Conservation (phyloP, 2,329 filamentous ascomycete species). For the Aspergillus felis region DNA sequence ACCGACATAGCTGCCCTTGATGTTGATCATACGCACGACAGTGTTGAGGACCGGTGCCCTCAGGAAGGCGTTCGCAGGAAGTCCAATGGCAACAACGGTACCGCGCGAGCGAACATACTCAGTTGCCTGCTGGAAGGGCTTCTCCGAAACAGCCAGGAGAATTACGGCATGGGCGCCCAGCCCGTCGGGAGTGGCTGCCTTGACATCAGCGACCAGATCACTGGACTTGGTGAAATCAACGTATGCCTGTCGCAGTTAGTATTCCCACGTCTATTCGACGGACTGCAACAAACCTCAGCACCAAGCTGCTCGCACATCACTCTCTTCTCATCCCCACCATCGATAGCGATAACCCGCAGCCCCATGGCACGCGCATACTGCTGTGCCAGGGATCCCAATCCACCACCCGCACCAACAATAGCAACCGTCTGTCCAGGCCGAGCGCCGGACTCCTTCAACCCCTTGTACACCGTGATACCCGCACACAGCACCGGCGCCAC, state of each 20-base stretch:
- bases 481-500: slow-evolving; percentile 21
- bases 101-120: slow-evolving; percentile 79
- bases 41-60: slow-evolving; percentile 83
- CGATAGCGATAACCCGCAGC: slow-evolving; percentile 73
- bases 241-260: slow-evolving; percentile 43
- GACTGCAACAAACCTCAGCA: slow-evolving; percentile 39
- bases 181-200: slow-evolving; percentile 72
- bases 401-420: slow-evolving; percentile 40
- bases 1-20: slow-evolving; percentile 89
- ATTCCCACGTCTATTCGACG: too few relatives aligned
- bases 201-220: slow-evolving; percentile 78
- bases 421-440: slow-evolving; percentile 25
- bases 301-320: slow-evolving; percentile 64
- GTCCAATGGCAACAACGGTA: slow-evolving; percentile 79
- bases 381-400: slow-evolving; percentile 71
- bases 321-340: slow-evolving; percentile 76
- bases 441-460: slow-evolving; percentile 31
- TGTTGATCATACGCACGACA: slow-evolving; percentile 82
- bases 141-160: slow-evolving; percentile 79
- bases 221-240: slow-evolving; percentile 74
- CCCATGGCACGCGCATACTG: slow-evolving; percentile 94
- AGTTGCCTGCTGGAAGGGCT: slow-evolving; percentile 90
- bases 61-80: slow-evolving; percentile 75
- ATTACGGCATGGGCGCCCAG: slow-evolving; percentile 83
- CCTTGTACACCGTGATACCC: slow-evolving; percentile 21